Percentiles rank a stretch among this genome's conserved stretches.
phyloP scores from a whole-genome alignment of 306 rosid species.

The Erythrophleum fordii region DNA sequence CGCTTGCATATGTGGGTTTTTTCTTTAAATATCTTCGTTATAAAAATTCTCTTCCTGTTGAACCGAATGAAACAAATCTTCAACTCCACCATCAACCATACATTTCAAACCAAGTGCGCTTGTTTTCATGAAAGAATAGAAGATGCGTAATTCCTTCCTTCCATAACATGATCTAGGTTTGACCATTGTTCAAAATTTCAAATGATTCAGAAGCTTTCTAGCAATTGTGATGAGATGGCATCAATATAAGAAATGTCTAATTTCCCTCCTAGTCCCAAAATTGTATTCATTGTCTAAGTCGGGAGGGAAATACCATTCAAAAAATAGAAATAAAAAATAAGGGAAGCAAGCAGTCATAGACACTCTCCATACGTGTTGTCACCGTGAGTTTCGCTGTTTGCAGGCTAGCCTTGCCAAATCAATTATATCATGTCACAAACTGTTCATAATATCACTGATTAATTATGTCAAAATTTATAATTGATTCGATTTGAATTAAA shows the following conservation, averaged over 20 bases:
- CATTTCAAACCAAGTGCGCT: neutral
- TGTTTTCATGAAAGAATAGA: neutral
- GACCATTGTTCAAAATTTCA: neutral
- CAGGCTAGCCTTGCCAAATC: slow-evolving; percentile 68
- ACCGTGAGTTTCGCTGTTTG: slow-evolving; percentile 63
- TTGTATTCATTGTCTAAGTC: slow-evolving; percentile 18
- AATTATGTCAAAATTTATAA: slow-evolving; percentile 31
- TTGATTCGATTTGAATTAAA: too few species aligned
- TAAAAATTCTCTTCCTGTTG: too few species aligned
- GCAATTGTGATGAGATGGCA: slow-evolving; percentile 21
- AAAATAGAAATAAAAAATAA: neutral
- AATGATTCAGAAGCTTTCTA: neutral
- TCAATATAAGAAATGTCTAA: neutral
- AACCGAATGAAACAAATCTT: too few species aligned
- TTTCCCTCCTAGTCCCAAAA: slow-evolving; percentile 31
- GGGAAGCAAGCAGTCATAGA: slow-evolving; percentile 83
- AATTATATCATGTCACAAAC: slow-evolving; percentile 72
- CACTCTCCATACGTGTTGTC: slow-evolving; percentile 59
- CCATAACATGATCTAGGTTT: too few species aligned
- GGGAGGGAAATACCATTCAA: neutral
- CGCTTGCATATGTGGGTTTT: too few species aligned
- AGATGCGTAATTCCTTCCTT: neutral
- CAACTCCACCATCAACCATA: neutral
- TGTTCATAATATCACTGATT: slow-evolving; percentile 45
- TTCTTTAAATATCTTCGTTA: too few species aligned